Evolutionary conservation across 495 filamentous ascomycete genomes (phyloP), one percentile per base, ranked within the genome.

Genomic region (Aspergillus taichungensis): DNA sequence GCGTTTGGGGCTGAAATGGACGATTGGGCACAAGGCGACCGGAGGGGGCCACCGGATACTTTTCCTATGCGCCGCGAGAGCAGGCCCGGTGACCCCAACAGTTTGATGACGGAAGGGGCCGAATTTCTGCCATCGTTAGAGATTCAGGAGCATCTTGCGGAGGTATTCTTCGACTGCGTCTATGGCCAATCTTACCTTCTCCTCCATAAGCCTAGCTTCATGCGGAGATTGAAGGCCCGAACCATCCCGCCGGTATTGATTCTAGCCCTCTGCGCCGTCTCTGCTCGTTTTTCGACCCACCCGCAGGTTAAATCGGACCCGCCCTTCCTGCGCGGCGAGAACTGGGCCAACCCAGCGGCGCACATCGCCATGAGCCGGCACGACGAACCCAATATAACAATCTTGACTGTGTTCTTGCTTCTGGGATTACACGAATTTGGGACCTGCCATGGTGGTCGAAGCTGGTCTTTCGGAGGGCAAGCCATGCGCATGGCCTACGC

Each of bases 401-500:
- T 92, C 27, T 67, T 98, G 28, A 94, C 88, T 10, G 88, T 88
- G 13, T 80, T 94, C 43, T 55, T 96, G 12, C 78, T 97, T 11
- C 73, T 98, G 37, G 88, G 90, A 10, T 69, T 98, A 38, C 92
- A 98, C 57, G 90, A 95, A 55, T 95, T 98, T 53, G 92, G 92
- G 28, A 96, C 92, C 35, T 96, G 92, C 59, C 90, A 96, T 60
- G 92, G 92, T 48, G 91, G 92, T 8, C 76, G 90, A 47, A 95
- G 88, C 57, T 98, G 92, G 92, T 87, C 92, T 40, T 77, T 95
- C 51, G 88, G 88, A 32, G 92, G 92, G 1, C 90, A 95, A 68
- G 92, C 92, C 13, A 87, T 92, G 55, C 75, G 92, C 34, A 98
- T 96, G 92, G 92, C 90, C 12, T 95, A 94, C 67, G 91, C 92